Conservation (phyloP, 2,329 filamentous ascomycete species). For the Eurotiales sp. region DNA sequence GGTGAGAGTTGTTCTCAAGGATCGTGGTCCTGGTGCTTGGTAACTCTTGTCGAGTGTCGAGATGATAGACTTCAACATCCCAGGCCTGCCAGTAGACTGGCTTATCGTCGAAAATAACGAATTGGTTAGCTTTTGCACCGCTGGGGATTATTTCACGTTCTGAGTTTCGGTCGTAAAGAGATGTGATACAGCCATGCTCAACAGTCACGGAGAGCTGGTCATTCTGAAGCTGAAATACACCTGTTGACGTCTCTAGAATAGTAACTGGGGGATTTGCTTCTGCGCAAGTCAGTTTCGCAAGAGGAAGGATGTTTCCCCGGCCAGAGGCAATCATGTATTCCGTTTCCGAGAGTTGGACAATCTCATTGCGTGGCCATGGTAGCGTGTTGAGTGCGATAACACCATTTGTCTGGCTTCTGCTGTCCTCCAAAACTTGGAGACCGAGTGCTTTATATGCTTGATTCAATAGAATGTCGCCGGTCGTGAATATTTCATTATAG, state of each 20-base stretch:
- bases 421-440: conserved; percentile 47
- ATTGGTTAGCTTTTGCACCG: conserved; percentile 75
- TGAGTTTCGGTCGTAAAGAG: conserved; percentile 69
- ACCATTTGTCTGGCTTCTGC: conserved; percentile 29
- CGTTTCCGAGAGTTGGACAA: conserved; percentile 59
- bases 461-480: conserved; percentile 66
- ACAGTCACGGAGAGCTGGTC: conserved; percentile 70
- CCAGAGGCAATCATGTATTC: conserved; percentile 38
- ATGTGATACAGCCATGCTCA: conserved; percentile 72
- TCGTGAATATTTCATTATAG: conserved; percentile 78
- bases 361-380: conserved; percentile 75
- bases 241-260: conserved; percentile 36
- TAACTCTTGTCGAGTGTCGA: conserved; percentile 79
- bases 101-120: conserved; percentile 96
- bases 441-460: conserved; percentile 67
- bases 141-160: conserved; percentile 73
- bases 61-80: conserved; percentile 96
- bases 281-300: conserved; percentile 29
- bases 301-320: conserved; percentile 46
- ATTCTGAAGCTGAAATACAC: conserved; percentile 75
- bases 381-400: conserved; percentile 76
- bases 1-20: conserved; percentile 66
- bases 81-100: conserved; percentile 96
- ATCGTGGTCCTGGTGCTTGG: conserved; percentile 65
- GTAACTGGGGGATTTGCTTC: conserved; percentile 23